Conservation (phyloP, 257 asterid genomes). For the Cordia subcordata region DNA sequence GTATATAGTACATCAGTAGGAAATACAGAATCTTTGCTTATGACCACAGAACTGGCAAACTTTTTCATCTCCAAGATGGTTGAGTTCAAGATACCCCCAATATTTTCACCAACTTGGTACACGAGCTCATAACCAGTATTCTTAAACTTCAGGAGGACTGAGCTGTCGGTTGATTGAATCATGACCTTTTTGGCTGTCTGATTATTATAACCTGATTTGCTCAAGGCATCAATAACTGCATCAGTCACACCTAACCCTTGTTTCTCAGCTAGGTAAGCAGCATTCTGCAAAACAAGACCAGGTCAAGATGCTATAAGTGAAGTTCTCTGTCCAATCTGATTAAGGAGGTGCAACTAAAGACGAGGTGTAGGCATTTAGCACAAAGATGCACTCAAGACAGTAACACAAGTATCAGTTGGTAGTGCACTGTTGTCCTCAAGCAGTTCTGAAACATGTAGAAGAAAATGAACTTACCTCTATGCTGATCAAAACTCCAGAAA, state of each 20-base stretch:
- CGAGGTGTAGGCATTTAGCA: no score
- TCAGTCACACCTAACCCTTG: conserved; percentile 62
- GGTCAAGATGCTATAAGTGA: not conserved
- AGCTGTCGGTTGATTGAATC: conserved; percentile 62
- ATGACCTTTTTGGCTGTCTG: conserved; percentile 48
- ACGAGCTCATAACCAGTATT: conserved; percentile 54
- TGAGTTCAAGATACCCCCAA: conserved; percentile 51
- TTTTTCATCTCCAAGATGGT: conserved; percentile 52
- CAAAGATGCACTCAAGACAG: no score
- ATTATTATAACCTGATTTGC: conserved; percentile 42
- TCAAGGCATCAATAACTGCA: conserved; percentile 57
- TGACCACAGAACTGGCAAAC: conserved; percentile 58
- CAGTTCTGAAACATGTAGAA: conserved; percentile 3
- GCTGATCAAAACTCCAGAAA: conserved; percentile 63
- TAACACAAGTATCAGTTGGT: no score
- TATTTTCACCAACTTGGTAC: conserved; percentile 40
- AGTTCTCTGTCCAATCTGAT: no score
- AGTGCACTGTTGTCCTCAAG: not conserved
- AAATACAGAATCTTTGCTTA: conserved; percentile 49
- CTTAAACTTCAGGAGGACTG: conserved; percentile 49
- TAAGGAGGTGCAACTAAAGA: no score
- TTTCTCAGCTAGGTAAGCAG: conserved; percentile 59
- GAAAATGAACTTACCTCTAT: conserved; percentile 51
- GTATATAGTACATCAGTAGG: conserved; percentile 30
- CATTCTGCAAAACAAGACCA: conserved; percentile 49